Conservation (phyloP, 2,329 filamentous ascomycete species). For the Dichotomopilus funicola region DNA sequence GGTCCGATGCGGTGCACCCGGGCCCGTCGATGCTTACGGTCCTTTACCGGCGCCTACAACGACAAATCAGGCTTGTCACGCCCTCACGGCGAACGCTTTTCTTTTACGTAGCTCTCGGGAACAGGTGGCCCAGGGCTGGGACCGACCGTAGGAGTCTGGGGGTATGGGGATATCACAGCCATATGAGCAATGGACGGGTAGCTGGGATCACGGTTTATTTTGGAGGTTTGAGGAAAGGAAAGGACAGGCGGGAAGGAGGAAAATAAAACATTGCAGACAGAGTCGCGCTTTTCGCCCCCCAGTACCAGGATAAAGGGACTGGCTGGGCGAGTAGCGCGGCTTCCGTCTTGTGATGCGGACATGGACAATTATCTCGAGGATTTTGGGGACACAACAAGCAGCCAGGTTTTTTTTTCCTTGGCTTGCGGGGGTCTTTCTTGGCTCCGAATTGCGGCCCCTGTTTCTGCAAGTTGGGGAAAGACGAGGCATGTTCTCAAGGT, state of each 20-base stretch:
- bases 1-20: neutral
- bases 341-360: too few relatives aligned
- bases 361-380: too few relatives aligned
- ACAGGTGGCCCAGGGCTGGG: conserved; percentile 11
- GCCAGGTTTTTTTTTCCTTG: too few relatives aligned
- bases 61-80: neutral
- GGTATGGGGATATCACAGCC: conserved; percentile 4
- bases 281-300: too few relatives aligned
- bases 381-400: too few relatives aligned
- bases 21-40: conserved; percentile 15
- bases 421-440: neutral
- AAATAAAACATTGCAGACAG: too few relatives aligned
- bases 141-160: neutral
- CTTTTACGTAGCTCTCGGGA: conserved; percentile 9
- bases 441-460: neutral
- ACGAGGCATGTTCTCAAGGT: neutral
- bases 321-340: too few relatives aligned
- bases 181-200: conserved; percentile 5
- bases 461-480: neutral
- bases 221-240: neutral
- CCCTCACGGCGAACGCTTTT: neutral
- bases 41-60: conserved; percentile 9
- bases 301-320: too few relatives aligned
- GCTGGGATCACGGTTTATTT: neutral
- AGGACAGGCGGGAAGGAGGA: neutral